Evolutionary conservation across 352 stramenopile genomes (phyloP), one percentile per base, ranked within the genome.

Genomic region (Phytophthora podocarpi): DNA sequence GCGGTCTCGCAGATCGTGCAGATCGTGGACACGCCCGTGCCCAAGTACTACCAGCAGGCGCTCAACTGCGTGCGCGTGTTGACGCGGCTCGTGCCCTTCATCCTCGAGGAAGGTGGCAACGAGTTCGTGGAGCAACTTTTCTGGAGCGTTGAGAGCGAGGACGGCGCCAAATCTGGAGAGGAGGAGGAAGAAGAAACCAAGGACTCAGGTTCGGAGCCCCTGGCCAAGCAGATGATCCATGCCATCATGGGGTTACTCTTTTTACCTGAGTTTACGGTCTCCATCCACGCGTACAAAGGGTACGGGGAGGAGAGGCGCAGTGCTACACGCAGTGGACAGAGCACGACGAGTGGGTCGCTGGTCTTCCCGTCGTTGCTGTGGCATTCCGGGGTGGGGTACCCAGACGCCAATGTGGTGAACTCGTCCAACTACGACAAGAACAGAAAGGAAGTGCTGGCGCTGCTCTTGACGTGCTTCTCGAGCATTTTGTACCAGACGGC

Each of bases 401-500:
- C 87, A 2, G 87, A 96, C 49, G 82, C 83, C 0, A 90, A 80
- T 37, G 74, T 92, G 8, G 70, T 80, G 8, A 84, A 89, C 42
- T 82, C 87, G 42, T 76, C 72, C 15, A 74, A 67, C 26, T 94
- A 90, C 46, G 96, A 99, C 67, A 95, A 95, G 70, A 98, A 99
- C 80, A 89, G 97, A 36, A 91, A 96, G 59, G 97, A 99, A 80
- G 91, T 99, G 13, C 70, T 99, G 20, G 93, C 96, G 49, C 72
- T 99, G 4, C 69, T 99, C 23, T 71, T 99, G 2, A 96, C 95
- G 20, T 89, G 82, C 41, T 98, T 97, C 57, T 98, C 91, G n/a
- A 92, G 97, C 70, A 97, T 97, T 52, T 77, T 99, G 54, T 99
- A 98, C 76, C 89, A 95, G 49, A 94, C 90, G 3, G 87, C 96